phyloP scores from a whole-genome alignment of 1,284 basidiomycete species.

The Trichosporon asahii region DNA sequence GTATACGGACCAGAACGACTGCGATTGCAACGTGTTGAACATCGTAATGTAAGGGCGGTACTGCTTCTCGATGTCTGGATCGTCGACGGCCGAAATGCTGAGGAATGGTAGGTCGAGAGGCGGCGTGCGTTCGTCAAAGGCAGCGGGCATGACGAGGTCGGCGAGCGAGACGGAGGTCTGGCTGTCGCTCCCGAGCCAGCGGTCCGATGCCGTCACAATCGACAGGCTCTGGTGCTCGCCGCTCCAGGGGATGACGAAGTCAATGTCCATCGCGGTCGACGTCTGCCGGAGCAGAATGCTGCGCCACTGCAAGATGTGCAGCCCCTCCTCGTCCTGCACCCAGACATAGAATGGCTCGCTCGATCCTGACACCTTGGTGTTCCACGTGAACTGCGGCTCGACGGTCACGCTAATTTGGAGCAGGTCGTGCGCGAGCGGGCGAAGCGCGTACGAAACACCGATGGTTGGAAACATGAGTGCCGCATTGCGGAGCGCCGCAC shows the following conservation, averaged over 20 bases:
- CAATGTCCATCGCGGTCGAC: constrained; percentile 63
- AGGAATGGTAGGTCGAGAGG: constrained; percentile 81
- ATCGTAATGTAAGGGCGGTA: constrained; percentile 57
- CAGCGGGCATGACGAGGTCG: constrained; percentile 69
- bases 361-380: constrained; percentile 66
- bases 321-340: constrained; percentile 81
- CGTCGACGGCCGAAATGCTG: constrained; percentile 58
- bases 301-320: constrained; percentile 77
- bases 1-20: constrained; percentile 78
- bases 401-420: constrained; percentile 72
- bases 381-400: constrained; percentile 79
- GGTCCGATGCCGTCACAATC: constrained; percentile 83
- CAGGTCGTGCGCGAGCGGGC: constrained; percentile 78
- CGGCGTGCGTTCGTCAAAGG: constrained; percentile 63
- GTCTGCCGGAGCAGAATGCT: constrained; percentile 68
- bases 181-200: constrained; percentile 90
- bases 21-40: constrained; percentile 86
- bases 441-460: constrained; percentile 65
- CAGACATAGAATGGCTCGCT: constrained; percentile 92
- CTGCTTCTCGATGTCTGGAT: constrained; percentile 56
- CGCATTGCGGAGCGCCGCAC: constrained; percentile 70
- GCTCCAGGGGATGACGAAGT: constrained; percentile 76
- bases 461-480: constrained; percentile 83
- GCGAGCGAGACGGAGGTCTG: constrained; percentile 65
- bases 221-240: constrained; percentile 64